These are phyloP conservation scores for Coemansia erecta DNA, from an alignment of 192 early-diverging fungal species.

Conservation along the genomic window DNA sequence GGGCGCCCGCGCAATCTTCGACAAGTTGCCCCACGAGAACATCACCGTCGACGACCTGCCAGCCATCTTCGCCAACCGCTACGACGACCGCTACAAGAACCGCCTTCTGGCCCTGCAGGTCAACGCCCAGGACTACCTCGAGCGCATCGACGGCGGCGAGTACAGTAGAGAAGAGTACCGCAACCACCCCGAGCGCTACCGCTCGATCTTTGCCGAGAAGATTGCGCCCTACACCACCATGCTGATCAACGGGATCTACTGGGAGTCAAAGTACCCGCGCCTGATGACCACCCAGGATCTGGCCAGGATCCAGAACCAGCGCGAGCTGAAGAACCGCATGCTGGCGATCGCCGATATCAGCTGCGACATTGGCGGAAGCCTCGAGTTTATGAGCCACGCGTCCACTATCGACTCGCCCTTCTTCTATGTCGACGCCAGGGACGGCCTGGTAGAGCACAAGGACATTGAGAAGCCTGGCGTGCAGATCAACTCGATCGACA, in stretches of 20 bases:
- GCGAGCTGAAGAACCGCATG: conserved; percentile 68
- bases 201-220: conserved; percentile 77
- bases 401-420: conserved; percentile 89
- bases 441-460: conserved; percentile 59
- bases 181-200: conserved; percentile 72
- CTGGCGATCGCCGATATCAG: conserved; percentile 87
- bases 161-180: conserved; percentile 72
- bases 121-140: conserved; percentile 75
- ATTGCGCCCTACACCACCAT: conserved; percentile 90
- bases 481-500: conserved; percentile 98
- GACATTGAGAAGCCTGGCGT: conserved; percentile 77
- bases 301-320: conserved; percentile 62
- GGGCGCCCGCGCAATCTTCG: conserved; percentile 89
- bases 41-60: conserved; percentile 68
- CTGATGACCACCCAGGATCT: conserved; percentile 85
- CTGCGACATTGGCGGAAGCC: conserved; percentile 90
- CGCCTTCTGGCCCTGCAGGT: conserved; percentile 66
- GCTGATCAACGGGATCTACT: conserved; percentile 93
- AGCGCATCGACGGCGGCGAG: conserved; percentile 64
- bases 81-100: conserved; percentile 62
- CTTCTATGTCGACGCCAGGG: conserved; percentile 87
- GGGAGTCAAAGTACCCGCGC: conserved; percentile 83
- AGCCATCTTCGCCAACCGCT: conserved; percentile 57
- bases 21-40: conserved; percentile 88
- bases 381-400: conserved; percentile 91